phyloP scores from a whole-genome alignment of 2,329 filamentous ascomycete species.

The Epichloe scottii region DNA sequence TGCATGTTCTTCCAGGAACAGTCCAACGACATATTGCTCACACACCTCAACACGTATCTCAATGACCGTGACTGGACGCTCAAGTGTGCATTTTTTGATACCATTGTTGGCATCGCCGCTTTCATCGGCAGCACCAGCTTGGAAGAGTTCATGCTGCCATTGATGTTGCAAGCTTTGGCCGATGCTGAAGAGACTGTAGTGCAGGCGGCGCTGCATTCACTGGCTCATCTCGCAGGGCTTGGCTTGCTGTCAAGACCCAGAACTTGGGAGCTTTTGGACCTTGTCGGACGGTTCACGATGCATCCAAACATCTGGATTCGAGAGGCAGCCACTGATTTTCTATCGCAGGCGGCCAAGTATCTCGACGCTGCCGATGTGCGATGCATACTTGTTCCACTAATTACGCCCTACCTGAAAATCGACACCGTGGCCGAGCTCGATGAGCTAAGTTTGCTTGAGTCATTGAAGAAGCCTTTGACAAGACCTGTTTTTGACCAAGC shows the following conservation, averaged over 20 bases:
- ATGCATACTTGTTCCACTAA: slow-evolving; percentile 70
- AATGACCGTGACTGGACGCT: slow-evolving; percentile 95
- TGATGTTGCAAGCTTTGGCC: slow-evolving; percentile 90
- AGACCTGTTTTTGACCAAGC: slow-evolving; percentile 75
- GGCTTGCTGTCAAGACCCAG: slow-evolving; percentile 77
- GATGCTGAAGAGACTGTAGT: slow-evolving; percentile 92
- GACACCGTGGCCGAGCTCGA: slow-evolving; percentile 52
- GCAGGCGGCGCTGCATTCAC: slow-evolving; percentile 74
- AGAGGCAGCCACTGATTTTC: slow-evolving; percentile 74
- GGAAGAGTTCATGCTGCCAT: slow-evolving; percentile 87
- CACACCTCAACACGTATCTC: slow-evolving; percentile 91
- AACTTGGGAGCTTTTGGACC: slow-evolving; percentile 77
- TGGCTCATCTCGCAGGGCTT: slow-evolving; percentile 77
- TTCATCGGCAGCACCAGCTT: slow-evolving; percentile 82
- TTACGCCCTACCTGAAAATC: slow-evolving; percentile 71
- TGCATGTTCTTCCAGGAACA: slow-evolving; percentile 93
- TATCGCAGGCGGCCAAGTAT: slow-evolving; percentile 63
- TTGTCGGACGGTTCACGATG: slow-evolving; percentile 73
- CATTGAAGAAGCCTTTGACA: slow-evolving; percentile 69
- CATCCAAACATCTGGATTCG: slow-evolving; percentile 94
- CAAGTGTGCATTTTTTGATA: slow-evolving; percentile 93
- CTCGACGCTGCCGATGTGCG: slow-evolving; percentile 69
- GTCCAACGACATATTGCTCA: slow-evolving; percentile 90
- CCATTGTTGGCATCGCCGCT: slow-evolving; percentile 81
- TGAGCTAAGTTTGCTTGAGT: slow-evolving; percentile 65